Evolutionary conservation across 2,329 filamentous ascomycete species (phyloP), one percentile per base, ranked within the genome.

Genomic region (Lasiodiplodia theobromae): DNA sequence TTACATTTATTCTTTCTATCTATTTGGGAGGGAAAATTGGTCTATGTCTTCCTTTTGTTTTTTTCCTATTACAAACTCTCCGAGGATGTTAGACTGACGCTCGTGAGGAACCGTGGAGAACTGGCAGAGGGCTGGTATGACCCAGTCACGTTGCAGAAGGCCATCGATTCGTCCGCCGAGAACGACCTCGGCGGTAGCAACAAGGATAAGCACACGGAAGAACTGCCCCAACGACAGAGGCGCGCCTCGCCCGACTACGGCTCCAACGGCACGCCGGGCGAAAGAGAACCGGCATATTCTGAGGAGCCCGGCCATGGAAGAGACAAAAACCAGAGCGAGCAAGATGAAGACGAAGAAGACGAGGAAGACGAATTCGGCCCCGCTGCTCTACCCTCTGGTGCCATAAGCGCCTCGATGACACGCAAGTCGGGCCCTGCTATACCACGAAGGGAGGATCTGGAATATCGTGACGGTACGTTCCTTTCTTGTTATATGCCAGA

Each of bases 51-150:
- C 40, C 40, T n/a, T 8, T n/a, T n/a, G 40, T 14, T 8, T 44
- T 44, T 7, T 14, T 14, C 18, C 16, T 44, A 18, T 44, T 8
- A 34, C 1, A 37, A n/a, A 56, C 10, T 10, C 14, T 3, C 10
- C 16, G 21, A 38, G 31, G 54, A 31, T 25, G 16, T 14, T 63
- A 74, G 71, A 72, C 84, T 89, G 78, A 88, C 82, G 78, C 79
- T 73, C 73, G 73, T 52, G 78, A 91, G 89, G 89, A 99, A 99
- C 82, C 88, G 89, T 74, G 91, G 90, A 76, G 92, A 95, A 81
- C 84, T 98, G 71, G 91, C 92, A 4, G 91, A 95, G 79, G 93
- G 93, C 57, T 99, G 95, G 95, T 99, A 98, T 80, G 93, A 96
- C 76, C 92, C 94, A 8, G 87, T 87, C 69, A 92, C 89, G 71